Evolutionary conservation across 495 filamentous ascomycete species (phyloP), one percentile per base, ranked within the genome.

Genomic region (Trichoderma orchidacearum): DNA sequence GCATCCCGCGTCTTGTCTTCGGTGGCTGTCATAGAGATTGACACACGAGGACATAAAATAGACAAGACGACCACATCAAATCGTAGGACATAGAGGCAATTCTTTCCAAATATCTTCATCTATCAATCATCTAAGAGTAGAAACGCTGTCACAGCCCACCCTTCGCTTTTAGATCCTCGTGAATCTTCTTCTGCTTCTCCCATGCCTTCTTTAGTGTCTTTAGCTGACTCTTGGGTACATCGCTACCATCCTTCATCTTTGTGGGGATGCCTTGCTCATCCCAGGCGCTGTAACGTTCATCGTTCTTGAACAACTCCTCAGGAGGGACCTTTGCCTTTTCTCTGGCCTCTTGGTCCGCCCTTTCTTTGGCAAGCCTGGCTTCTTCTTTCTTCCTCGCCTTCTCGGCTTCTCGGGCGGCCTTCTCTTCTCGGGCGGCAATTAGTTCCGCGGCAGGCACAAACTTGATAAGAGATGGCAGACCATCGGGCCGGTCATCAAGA

Each of bases 141-240:
- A 52, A 56, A 63, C 63, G 61, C 30, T 56, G 21, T 63, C 61
- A 55, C 6, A 55, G 32, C 8, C 53, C 53, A 27, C 53, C 53
- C 31, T 55, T 55, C 6, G 53, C 53, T 25, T 55, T 55, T 31
- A 55, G 75, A 60, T 78, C 73, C 29, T 95, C 87, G 66, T 96
- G 86, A 56, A 80, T 62, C 78, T 89, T 95, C 78, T 86, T 94
- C 75, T 96, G 93, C 67, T 74, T 82, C 65, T 95, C 88, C 89
- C 88, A 95, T 28, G 89, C 87, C 75, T 97, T 97, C 72, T 71
- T 83, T 32, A 97, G 66, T 79, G 89, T 94, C 79, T 96, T 98
- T 31, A 58, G 57, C 61, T 79, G 77, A 56, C 77, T 85, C 77
- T 96, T 98, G 23, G 88, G 77, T 27, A 98, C 72, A 64, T 94